A percentile compares a stretch with the other conserved stretches of the same genome.
These are phyloP conservation scores for Globisporangium nagaii DNA, from an alignment of 352 stramenopile species.

Conservation along the genomic window DNA sequence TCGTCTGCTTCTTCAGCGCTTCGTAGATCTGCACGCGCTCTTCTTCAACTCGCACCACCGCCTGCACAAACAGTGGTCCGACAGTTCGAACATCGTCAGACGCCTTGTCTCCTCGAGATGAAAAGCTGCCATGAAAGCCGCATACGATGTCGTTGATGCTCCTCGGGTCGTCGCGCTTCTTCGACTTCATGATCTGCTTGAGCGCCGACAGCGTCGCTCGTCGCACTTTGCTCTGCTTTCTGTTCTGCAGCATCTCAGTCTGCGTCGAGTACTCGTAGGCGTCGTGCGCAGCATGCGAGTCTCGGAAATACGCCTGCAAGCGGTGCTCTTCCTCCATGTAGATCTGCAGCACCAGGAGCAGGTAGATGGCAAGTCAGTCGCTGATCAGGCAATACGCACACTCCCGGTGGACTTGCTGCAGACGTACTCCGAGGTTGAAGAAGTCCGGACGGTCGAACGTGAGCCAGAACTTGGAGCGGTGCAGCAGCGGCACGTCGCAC, in stretches of 20 bases:
- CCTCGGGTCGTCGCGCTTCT: slow-evolving; percentile 14
- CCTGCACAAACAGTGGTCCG: too few relatives aligned
- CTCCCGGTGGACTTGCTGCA: too few relatives aligned
- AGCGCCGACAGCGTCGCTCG: slow-evolving; percentile 15
- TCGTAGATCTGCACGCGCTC: slow-evolving; percentile 53
- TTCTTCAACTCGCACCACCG: slow-evolving; percentile 39
- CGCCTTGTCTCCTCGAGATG: too few relatives aligned
- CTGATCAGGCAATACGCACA: too few relatives aligned
- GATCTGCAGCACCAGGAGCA: too few relatives aligned
- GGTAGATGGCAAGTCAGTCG: too few relatives aligned
- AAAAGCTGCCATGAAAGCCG: too few relatives aligned
- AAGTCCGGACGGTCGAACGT: slow-evolving; percentile 70
- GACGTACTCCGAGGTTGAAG: slow-evolving; percentile 65
- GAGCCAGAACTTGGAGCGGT: slow-evolving; percentile 82
- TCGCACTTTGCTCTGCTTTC: slow-evolving; percentile 17
- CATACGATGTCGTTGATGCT: slow-evolving; percentile 32
- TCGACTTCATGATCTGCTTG: slow-evolving; percentile 21
- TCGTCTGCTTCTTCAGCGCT: slow-evolving; percentile 48
- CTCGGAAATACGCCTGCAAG: slow-evolving; percentile 31
- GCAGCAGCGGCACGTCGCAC: slow-evolving; percentile 55
- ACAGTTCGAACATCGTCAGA: too few relatives aligned
- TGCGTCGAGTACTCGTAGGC: slow-evolving; percentile 38
- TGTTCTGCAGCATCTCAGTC: slow-evolving; percentile 6
- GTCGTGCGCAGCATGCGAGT: slow-evolving; percentile 26
- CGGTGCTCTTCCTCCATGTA: slow-evolving; percentile 61